Evolutionary conservation across 2,329 filamentous ascomycete species (phyloP), one percentile per base, ranked within the genome.

Genomic region (Fusarium pseudograminearum): DNA sequence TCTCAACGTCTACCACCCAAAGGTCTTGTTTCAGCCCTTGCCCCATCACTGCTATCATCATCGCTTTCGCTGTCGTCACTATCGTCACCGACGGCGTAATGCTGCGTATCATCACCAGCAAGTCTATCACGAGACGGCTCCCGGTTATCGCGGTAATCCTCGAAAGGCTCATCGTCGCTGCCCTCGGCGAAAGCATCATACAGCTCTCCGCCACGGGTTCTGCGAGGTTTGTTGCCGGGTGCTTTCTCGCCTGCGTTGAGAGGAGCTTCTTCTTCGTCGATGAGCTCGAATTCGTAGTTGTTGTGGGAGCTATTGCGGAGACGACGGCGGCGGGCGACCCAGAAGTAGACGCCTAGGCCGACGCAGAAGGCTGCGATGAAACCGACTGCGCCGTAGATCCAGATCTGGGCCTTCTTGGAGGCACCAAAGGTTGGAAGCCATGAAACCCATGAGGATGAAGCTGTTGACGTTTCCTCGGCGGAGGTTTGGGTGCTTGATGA

Each of bases 141-240:
- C 9, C 82, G 82, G 31, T 83, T 81, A 40, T 76, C 78, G 16
- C 82, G 82, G 34, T 83, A 83, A 46, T 75, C 78, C 7, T 82
- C 82, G 40, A 82, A 80, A 33, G 84, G 84, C 59, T 81, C 94
- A 61, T 95, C 95, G 26, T 87, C 86, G 65, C 87, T 89, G 54
- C 94, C 95, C 18, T 93, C 94, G 0, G 96, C 96, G 84, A 99
- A 99, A 7, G 96, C 96, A 83, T 99, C 96, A 78, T 99, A 99
- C 45, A 99, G 83, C 82, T 98, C 95, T 30, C 95, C 94, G 4
- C 93, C 96, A 22, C 93, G 80, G 53, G 86, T 84, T 70, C 87
- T 84, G 60, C 83, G 83, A 20, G 82, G 74, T 71, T 82, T 83
- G 71, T 79, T 77, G 11, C 83, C 80, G 61, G 79, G 79, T 63